Evolutionary conservation across 305 asterid genomes (phyloP), one percentile per base, ranked within the genome.

Genomic region (Fraxinus greggii): DNA sequence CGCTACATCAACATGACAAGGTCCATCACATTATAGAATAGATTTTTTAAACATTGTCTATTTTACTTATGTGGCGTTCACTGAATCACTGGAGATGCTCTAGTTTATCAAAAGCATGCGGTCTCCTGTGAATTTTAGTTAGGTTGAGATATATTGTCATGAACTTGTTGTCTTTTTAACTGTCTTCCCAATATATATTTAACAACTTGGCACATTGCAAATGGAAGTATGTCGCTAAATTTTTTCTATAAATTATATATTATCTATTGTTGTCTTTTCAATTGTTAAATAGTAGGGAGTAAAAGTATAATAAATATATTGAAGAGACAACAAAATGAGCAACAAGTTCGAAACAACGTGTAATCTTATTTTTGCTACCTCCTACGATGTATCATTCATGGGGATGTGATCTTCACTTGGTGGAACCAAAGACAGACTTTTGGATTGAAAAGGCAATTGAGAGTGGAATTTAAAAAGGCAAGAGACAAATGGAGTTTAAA

Each of bases 401-500:
- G 56, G 4, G 19, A n/a, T 45, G 17, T 13, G 56, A 15, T 45
- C 56, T 45, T 45, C 19, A 45, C 56, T 45, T 45, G 19, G 56
- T 45, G 19, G 56, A 45, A 45, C 72, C 5, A 26, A 3, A 67
- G 36, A 33, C 31, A 28, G 21, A 45, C 69, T 67, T 83, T 28
- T 48, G 40, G 45, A 84, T 45, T 76, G 85, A 77, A 84, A 79
- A 65, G 75, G 35, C 70, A 81, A 73, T 35, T 26, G 29, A 40
- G 45, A 82, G 87, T 82, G 83, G 89, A 77, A 84, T 72, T 56
- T 82, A 61, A 88, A 90, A 88, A 85, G 86, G 78, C 79, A 76
- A 79, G 76, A 72, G 86, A 85, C 87, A 85, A 83, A 80, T 90
- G 89, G 91, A 89, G 90, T 90, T 89, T 83, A 36, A 85, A 76